These are phyloP conservation scores for Wickerhamomyces hampshirensis DNA, from an alignment of 805 yeast species.

Conservation along the genomic window DNA sequence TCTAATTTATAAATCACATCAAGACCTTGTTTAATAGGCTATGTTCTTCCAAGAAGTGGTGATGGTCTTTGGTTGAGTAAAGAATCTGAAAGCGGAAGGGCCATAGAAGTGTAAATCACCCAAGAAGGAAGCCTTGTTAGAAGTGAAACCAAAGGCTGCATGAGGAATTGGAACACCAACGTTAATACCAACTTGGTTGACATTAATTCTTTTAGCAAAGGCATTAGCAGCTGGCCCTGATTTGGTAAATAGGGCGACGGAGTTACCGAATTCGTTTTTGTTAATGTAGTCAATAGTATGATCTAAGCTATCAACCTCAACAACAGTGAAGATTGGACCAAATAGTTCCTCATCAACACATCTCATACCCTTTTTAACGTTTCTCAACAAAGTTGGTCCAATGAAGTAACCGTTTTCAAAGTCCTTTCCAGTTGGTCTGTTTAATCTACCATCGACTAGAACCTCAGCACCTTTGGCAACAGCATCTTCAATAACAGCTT, in stretches of 20 bases:
- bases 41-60: slow-evolving; percentile 58
- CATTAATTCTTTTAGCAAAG: slow-evolving; percentile 60
- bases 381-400: slow-evolving; percentile 63
- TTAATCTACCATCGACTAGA: slow-evolving; percentile 56
- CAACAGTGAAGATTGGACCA: slow-evolving; percentile 68
- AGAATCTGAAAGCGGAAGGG: slow-evolving; percentile 64
- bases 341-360: slow-evolving; percentile 72
- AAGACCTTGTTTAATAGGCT: slow-evolving; percentile 16
- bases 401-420: slow-evolving; percentile 65
- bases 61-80: slow-evolving; percentile 74
- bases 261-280: slow-evolving; percentile 60
- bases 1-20: too few species aligned
- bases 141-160: slow-evolving; percentile 80
- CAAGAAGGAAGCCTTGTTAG: slow-evolving; percentile 70
- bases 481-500: slow-evolving; percentile 51
- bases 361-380: slow-evolving; percentile 62
- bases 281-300: slow-evolving; percentile 65
- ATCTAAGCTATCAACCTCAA: slow-evolving; percentile 58
- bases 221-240: slow-evolving; percentile 66
- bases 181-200: slow-evolving; percentile 75
- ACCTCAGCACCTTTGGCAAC: slow-evolving; percentile 59
- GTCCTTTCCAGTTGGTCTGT: slow-evolving; percentile 24
- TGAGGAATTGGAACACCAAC: slow-evolving; percentile 79
- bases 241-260: slow-evolving; percentile 64
- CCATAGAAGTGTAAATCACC: slow-evolving; percentile 84